phyloP scores from a whole-genome alignment of 306 rosid species.

The Malus orientalis region DNA sequence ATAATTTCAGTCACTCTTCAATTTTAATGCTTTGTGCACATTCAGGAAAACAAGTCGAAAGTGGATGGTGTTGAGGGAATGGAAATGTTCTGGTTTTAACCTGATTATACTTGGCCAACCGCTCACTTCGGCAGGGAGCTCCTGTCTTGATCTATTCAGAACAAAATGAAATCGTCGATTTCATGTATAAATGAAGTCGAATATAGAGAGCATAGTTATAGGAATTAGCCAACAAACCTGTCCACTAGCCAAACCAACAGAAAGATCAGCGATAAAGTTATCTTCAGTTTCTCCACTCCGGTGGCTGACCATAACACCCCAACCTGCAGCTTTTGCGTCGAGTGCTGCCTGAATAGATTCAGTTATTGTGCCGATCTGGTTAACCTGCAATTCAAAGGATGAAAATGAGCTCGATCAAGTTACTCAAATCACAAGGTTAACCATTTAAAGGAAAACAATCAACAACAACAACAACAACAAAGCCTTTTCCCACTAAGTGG shows the following conservation, averaged over 20 bases:
- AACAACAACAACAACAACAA: too few relatives aligned
- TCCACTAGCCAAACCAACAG: conserved; percentile 98
- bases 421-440: neutral
- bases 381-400: conserved; percentile 53
- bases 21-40: neutral
- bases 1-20: neutral
- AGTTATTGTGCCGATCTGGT: conserved; percentile 93
- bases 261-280: conserved; percentile 97
- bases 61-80: neutral
- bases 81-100: conserved; percentile 25
- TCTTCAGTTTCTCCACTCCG: conserved; percentile 99
- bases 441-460: neutral
- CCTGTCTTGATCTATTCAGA: conserved; percentile 79
- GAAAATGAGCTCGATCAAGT: conserved; percentile 8
- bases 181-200: too few relatives aligned
- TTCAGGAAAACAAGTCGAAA: neutral
- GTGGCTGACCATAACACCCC: conserved; percentile 99
- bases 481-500: too few relatives aligned
- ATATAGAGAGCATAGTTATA: neutral
- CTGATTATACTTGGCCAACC: conserved; percentile 99
- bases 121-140: conserved; percentile 97
- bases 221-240: conserved; percentile 48
- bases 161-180: conserved; percentile 15
- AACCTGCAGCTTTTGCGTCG: conserved; percentile 96
- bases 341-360: conserved; percentile 97